Percentiles rank a stretch among this genome's conserved stretches.
Conservation (phyloP, 139 green algal species). For the Tetradesmus lagerheimii region DNA sequence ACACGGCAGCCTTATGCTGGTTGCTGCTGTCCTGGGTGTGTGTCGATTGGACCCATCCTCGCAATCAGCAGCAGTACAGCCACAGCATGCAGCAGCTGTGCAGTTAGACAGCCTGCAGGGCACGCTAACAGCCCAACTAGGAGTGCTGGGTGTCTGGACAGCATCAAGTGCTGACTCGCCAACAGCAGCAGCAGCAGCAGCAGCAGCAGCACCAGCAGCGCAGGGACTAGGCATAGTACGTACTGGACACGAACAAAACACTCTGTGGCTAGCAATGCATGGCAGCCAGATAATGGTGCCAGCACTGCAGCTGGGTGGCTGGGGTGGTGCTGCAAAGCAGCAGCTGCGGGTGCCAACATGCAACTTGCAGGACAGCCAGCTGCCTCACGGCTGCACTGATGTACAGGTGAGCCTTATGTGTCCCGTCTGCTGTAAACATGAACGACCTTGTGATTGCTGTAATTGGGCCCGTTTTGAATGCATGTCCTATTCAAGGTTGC, state of each 20-base stretch:
- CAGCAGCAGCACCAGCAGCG: not conserved
- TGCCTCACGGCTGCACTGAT: not conserved
- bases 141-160: not conserved
- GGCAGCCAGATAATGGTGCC: not conserved
- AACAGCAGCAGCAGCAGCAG: not conserved
- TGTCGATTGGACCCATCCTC: not conserved
- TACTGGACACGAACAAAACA: no score
- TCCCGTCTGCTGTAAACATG: no score
- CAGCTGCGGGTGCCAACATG: not conserved
- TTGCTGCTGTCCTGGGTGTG: not conserved
- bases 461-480: no score
- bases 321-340: not conserved
- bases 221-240: no score
- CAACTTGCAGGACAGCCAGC: not conserved
- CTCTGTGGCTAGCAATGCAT: slow-evolving; percentile 13
- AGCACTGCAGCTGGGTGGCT: not conserved
- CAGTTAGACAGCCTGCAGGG: not conserved
- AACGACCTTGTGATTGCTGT: no score
- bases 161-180: not conserved
- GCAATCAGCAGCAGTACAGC: not conserved
- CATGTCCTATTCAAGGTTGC: no score
- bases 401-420: not conserved
- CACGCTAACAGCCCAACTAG: not conserved
- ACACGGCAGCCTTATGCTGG: not conserved
- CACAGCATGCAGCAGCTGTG: not conserved